Conservation (phyloP, 2,329 filamentous ascomycete species). For the Fusarium palustre region DNA sequence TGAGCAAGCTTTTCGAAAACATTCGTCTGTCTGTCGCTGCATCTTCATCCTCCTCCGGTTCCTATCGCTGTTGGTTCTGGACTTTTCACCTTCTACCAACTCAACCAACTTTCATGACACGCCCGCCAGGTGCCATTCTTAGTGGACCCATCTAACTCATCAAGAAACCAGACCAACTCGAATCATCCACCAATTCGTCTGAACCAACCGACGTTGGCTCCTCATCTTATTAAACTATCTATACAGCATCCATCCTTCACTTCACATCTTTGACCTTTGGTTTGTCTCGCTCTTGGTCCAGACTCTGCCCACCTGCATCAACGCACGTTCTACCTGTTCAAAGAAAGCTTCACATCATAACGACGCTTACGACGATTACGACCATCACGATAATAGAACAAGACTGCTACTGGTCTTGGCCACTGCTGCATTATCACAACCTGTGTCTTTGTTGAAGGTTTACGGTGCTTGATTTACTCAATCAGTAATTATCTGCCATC, state of each 20-base stretch:
- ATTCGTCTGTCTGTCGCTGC: background rate
- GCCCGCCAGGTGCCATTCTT: conserved; percentile 28
- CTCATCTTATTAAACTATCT: conserved; percentile 16
- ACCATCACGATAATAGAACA: conserved; percentile 39
- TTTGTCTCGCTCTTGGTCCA: conserved; percentile 8
- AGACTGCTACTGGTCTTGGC: conserved; percentile 25
- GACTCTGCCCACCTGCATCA: background rate
- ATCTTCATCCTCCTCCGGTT: background rate
- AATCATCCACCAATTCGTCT: conserved; percentile 32
- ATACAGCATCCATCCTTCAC: background rate
- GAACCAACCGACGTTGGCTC: conserved; percentile 30
- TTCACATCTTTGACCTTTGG: conserved; percentile 5
- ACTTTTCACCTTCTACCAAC: conserved; percentile 2
- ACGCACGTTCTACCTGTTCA: conserved; percentile 2
- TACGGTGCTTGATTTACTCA: conserved; percentile 12
- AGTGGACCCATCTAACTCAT: conserved; percentile 33
- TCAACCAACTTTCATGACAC: conserved; percentile 5
- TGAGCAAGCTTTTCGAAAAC: background rate
- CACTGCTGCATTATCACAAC: background rate
- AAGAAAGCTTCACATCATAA: conserved; percentile 22
- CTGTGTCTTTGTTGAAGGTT: conserved; percentile 1
- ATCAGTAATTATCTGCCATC: conserved; percentile 29
- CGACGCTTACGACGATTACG: conserved; percentile 41
- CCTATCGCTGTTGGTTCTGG: conserved; percentile 17
- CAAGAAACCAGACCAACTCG: conserved; percentile 21